Conservation (phyloP, 73 alveolate species). For the Paraurostyla sp. region DNA sequence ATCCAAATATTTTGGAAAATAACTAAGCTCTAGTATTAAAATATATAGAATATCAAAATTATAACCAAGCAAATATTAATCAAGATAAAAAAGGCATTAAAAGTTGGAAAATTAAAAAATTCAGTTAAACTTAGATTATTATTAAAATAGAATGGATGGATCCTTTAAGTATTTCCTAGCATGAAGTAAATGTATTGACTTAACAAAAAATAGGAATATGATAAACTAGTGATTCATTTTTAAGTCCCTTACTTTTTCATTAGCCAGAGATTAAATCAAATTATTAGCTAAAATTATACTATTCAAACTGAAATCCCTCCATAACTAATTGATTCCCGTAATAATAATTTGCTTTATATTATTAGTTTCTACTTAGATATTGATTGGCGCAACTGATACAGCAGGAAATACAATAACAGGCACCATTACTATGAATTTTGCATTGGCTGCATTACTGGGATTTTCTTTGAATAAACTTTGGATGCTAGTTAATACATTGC, state of each 20-base stretch:
- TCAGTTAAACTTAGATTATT: background rate
- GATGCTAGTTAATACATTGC: conserved; percentile 50
- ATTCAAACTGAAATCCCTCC: no score
- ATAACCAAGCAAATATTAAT: background rate
- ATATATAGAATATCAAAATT: background rate
- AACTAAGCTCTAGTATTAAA: background rate
- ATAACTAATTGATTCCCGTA: no score
- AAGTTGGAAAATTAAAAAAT: background rate
- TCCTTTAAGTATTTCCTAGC: background rate
- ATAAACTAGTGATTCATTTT: background rate
- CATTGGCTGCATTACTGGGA: background rate
- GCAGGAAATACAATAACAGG: background rate
- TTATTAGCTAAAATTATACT: background rate
- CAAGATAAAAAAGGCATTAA: background rate
- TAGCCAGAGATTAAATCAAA: background rate
- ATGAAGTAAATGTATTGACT: background rate
- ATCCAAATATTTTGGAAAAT: background rate
- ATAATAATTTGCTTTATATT: background rate
- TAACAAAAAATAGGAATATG: background rate
- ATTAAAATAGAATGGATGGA: background rate
- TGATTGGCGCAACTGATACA: background rate
- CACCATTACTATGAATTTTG: background rate
- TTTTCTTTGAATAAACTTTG: conserved; percentile 27
- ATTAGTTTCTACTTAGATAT: no score
- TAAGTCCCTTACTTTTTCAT: conserved; percentile 4